Conservation (phyloP, 1,284 basidiomycete genomes). For the Leccinum huronense region DNA sequence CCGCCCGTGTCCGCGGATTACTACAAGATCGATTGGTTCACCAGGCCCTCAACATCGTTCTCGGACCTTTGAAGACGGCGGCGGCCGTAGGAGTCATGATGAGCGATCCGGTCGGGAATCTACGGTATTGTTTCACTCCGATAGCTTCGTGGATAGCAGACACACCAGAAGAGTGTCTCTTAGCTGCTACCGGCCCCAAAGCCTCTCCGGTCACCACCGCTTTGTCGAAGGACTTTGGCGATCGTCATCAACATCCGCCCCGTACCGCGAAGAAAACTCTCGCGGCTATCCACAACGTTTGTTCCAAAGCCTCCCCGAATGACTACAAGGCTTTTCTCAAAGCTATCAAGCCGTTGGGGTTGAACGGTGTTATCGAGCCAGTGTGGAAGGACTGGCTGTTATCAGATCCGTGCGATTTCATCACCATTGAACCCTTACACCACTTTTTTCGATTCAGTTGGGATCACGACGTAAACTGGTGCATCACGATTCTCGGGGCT, state of each 20-base stretch:
- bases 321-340: conserved; percentile 9
- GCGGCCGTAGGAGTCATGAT: background rate
- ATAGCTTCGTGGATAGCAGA: conserved; percentile 8
- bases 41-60: background rate
- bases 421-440: conserved; percentile 6
- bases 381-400: conserved; percentile 16
- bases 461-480: conserved; percentile 14
- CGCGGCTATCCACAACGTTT: background rate
- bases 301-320: background rate
- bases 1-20: background rate
- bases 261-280: conserved; percentile 5
- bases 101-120: background rate
- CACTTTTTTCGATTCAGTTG: conserved; percentile 4
- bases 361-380: conserved; percentile 13
- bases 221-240: conserved; percentile 7
- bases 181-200: conserved; percentile 1
- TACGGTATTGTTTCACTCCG: background rate
- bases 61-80: background rate
- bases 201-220: conserved; percentile 4
- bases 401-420: conserved; percentile 9
- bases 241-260: conserved; percentile 4
- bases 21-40: background rate
- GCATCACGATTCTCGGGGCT: conserved; percentile 5
- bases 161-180: conserved; percentile 7
- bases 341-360: conserved; percentile 1